Conservation (phyloP, 2,329 filamentous ascomycete genomes). For the Stachybotrys echinatus region DNA sequence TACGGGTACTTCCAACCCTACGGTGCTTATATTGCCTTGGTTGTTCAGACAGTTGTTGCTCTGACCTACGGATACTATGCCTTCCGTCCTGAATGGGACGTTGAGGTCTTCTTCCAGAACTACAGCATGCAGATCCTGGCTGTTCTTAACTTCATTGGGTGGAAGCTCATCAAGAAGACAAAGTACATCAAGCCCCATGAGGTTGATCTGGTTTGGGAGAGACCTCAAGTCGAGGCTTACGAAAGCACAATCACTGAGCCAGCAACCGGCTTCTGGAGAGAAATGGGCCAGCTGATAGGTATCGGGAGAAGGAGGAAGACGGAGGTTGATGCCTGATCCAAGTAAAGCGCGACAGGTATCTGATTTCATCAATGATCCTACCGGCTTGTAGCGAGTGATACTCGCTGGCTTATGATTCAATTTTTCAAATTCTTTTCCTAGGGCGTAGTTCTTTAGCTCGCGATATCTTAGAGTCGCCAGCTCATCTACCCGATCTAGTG, state of each 20-base stretch:
- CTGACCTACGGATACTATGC: slow-evolving; percentile 49
- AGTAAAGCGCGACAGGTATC: no score
- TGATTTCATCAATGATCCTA: no score
- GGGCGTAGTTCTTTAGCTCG: no score
- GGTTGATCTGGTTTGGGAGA: slow-evolving; percentile 54
- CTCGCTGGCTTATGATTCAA: no score
- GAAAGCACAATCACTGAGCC: slow-evolving; percentile 43
- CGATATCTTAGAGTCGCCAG: no score
- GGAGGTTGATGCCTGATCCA: no score
- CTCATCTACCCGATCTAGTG: no score
- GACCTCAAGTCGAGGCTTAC: slow-evolving; percentile 51
- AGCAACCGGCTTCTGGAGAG: slow-evolving; percentile 48
- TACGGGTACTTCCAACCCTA: slow-evolving; percentile 52
- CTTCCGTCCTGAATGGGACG: slow-evolving; percentile 38
- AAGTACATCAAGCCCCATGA: slow-evolving; percentile 45
- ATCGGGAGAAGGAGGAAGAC: slow-evolving; percentile 21
- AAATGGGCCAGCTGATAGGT: slow-evolving; percentile 40
- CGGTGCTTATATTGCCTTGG: slow-evolving; percentile 40
- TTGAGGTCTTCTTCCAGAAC: slow-evolving; percentile 41
- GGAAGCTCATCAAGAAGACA: slow-evolving; percentile 59
- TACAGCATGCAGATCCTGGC: slow-evolving; percentile 54
- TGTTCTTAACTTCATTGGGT: slow-evolving; percentile 47
- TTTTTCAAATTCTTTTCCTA: no score
- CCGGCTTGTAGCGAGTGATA: no score
- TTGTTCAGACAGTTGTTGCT: slow-evolving; percentile 34